A percentile compares a stretch with the other conserved stretches of the same genome.
Conservation (phyloP, 2,329 filamentous ascomycete species). For the Mariannaea sp. region DNA sequence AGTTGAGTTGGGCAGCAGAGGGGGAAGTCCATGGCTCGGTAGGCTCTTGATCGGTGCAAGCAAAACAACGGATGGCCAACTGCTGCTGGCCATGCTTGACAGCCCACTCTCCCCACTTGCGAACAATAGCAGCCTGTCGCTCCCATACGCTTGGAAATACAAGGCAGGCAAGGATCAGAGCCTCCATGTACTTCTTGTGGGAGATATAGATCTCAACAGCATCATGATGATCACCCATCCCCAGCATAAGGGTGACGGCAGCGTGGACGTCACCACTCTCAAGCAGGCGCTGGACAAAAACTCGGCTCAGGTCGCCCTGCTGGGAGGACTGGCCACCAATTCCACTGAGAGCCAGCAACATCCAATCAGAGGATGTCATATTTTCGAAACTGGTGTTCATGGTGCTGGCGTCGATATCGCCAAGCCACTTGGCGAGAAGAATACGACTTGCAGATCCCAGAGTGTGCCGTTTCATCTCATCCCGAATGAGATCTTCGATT, state of each 20-base stretch:
- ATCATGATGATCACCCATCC: slow-evolving; percentile 89
- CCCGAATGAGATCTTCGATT: slow-evolving; percentile 77
- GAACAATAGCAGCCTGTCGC: slow-evolving; percentile 82
- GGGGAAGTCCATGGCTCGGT: slow-evolving; percentile 89
- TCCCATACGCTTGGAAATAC: slow-evolving; percentile 88
- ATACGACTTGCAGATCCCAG: slow-evolving; percentile 77
- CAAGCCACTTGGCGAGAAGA: slow-evolving; percentile 89
- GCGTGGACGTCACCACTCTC: slow-evolving; percentile 91
- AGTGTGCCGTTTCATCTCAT: slow-evolving; percentile 79
- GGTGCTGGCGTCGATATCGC: slow-evolving; percentile 79
- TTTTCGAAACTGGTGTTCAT: slow-evolving; percentile 80
- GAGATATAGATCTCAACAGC: slow-evolving; percentile 96
- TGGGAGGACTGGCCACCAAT: slow-evolving; percentile 78
- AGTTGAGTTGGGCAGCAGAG: slow-evolving; percentile 67
- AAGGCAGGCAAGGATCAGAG: slow-evolving; percentile 83
- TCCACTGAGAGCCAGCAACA: slow-evolving; percentile 88
- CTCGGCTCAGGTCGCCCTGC: slow-evolving; percentile 86
- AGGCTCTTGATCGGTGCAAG: slow-evolving; percentile 84
- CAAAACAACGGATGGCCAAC: slow-evolving; percentile 89
- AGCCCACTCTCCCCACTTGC: slow-evolving; percentile 94
- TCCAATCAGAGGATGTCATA: slow-evolving; percentile 96
- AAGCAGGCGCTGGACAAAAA: slow-evolving; percentile 87
- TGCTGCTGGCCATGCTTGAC: slow-evolving; percentile 86
- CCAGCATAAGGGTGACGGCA: slow-evolving; percentile 89
- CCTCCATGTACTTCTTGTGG: slow-evolving; percentile 90